Base-by-base conservation (phyloP, 2,329 filamentous ascomycete species). In the Thermothelomyces thermophilus region DNA sequence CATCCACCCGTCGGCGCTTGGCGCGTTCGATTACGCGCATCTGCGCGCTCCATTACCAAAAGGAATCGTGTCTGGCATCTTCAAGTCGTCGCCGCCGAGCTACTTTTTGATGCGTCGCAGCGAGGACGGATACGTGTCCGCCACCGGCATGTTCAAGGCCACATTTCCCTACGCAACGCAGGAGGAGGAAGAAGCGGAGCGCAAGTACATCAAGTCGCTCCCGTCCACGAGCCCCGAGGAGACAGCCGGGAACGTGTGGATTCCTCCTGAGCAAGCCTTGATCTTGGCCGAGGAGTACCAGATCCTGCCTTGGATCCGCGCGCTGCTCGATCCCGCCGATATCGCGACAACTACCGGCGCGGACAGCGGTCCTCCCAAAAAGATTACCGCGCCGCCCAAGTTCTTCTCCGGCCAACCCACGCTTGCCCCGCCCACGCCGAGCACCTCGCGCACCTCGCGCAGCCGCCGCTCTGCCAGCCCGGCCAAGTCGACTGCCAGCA, bases 21-120 rank as follows among this genome's bases (percentile, higher is more conserved):
- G 88, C 45, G 82, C 84, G 41, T 95, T 98, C 66, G 93, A 97
- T 69, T 98, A 98, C 68, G 91, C 90, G 57, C 93, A 98, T 66
- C 77, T 98, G 43, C 86, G 91, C 63, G 91, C 90, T 53, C 91
- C 93, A 13, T 73, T 98, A 41, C 93, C 93, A 43, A 93, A 90
- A 69, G 90, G 93, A 57, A 84, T 97, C 59, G 81, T 83, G 24
- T 95, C 90, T 5, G 93, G 93, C 64, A 94, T 98, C 62, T 97
- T 97, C 74, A 85, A 87, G 63, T 84, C 83, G 52, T 83, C 83
- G 65, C 91, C 93, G 5, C 89, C 89, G 66, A 93, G 88, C 59
- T 98, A 98, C 71, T 98, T 97, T 68, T 73, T 98, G 60, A 98
- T 98, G 87, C 84, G 88, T 69, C 84, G 87, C 60, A 91, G 87